Percentiles rank a stretch among this genome's conserved stretches.
These are phyloP conservation scores for Immersiella caudata DNA, from an alignment of 495 filamentous ascomycete species.

Conservation along the genomic window DNA sequence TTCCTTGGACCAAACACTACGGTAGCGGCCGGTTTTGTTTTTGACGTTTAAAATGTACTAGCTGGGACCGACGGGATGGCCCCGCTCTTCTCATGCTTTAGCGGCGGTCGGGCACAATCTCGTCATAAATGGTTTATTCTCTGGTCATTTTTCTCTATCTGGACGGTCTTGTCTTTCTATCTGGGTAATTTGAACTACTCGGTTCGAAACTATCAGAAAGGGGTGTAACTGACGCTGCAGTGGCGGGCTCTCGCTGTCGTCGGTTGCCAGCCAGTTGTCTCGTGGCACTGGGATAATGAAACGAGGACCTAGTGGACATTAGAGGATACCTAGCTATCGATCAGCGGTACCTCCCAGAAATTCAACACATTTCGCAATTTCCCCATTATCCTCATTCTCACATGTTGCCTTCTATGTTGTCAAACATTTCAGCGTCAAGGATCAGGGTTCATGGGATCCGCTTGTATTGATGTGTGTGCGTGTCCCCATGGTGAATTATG, in stretches of 20 bases:
- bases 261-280: background rate
- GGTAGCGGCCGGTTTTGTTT: background rate
- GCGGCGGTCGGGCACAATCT: background rate
- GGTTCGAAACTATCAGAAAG: background rate
- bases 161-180: background rate
- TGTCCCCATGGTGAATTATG: background rate
- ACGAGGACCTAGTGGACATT: background rate
- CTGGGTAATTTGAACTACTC: background rate
- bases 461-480: background rate
- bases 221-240: background rate
- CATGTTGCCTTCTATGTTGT: background rate
- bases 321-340: background rate
- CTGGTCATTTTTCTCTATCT: background rate
- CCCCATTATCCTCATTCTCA: background rate
- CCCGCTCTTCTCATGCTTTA: background rate
- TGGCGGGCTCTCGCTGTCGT: background rate
- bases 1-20: background rate
- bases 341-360: conserved; percentile 1
- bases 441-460: conserved; percentile 10
- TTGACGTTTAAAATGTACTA: background rate
- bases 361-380: conserved; percentile 5
- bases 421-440: background rate
- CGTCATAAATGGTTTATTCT: background rate
- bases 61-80: background rate
- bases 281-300: background rate